Conservation (phyloP, 2,329 filamentous ascomycete species). For the Epichloe bromicola region DNA sequence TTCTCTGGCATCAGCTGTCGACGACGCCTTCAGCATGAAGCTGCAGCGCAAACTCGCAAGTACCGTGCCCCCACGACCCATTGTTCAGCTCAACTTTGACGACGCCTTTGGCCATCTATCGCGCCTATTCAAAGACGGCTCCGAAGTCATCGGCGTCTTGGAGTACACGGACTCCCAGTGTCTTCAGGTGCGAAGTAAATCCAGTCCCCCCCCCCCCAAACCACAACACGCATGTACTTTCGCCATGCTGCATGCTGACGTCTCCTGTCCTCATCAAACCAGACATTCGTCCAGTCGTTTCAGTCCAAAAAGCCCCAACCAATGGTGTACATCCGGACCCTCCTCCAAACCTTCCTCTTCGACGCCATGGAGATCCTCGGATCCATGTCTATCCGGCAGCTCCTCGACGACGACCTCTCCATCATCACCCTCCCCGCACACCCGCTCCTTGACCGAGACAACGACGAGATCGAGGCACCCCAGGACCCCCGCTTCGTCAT, state of each 20-base stretch:
- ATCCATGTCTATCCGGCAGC: constrained; percentile 53
- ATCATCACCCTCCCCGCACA: constrained; percentile 62
- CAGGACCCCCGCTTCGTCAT: constrained; percentile 63
- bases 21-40: constrained; percentile 77
- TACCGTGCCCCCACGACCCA: constrained; percentile 83
- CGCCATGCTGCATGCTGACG: background rate
- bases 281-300: constrained; percentile 64
- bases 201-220: constrained; percentile 1
- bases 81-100: constrained; percentile 62
- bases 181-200: constrained; percentile 42
- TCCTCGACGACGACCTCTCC: constrained; percentile 73
- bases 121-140: constrained; percentile 58
- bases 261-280: background rate
- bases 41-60: constrained; percentile 85
- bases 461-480: constrained; percentile 63
- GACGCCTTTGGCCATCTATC: constrained; percentile 59
- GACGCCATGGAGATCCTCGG: constrained; percentile 58
- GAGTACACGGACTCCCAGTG: constrained; percentile 56
- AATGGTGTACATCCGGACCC: constrained; percentile 67
- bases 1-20: constrained; percentile 48
- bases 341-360: constrained; percentile 66
- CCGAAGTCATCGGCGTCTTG: constrained; percentile 54
- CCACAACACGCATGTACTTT: background rate
- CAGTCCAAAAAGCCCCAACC: constrained; percentile 72
- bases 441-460: constrained; percentile 55